phyloP scores from a whole-genome alignment of 2,329 filamentous ascomycete species.

The Acrocalymma vagum region DNA sequence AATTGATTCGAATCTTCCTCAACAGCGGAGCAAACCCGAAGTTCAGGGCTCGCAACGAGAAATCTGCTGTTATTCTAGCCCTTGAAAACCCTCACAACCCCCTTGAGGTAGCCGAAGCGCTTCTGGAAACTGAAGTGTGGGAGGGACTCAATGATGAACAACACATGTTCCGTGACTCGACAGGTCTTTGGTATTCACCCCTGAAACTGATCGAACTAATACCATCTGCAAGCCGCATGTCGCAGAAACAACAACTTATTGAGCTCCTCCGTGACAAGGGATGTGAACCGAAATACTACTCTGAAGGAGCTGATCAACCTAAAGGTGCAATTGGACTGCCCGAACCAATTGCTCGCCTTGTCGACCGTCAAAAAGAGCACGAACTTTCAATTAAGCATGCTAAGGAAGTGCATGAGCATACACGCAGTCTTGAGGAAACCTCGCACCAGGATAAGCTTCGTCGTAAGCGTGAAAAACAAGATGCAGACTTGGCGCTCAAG shows the following conservation, averaged over 20 bases:
- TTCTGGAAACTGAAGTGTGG: conserved; percentile 72
- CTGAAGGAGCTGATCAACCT: conserved; percentile 46
- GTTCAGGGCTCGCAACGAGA: conserved; percentile 63
- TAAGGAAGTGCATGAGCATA: conserved; percentile 35
- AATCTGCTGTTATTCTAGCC: conserved; percentile 67
- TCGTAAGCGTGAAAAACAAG: conserved; percentile 35
- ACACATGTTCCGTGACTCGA: conserved; percentile 53
- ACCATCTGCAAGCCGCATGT: conserved; percentile 25
- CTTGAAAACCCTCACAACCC: conserved; percentile 65
- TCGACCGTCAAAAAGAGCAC: conserved; percentile 42
- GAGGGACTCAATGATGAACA: conserved; percentile 69
- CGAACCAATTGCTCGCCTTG: conserved; percentile 32
- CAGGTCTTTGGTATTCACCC: conserved; percentile 68
- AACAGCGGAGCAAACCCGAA: conserved; percentile 64
- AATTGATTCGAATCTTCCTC: conserved; percentile 65
- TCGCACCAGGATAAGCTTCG: conserved; percentile 36
- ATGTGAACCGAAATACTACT: conserved; percentile 42
- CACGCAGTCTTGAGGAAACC: conserved; percentile 36
- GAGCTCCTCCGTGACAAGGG: conserved; percentile 44
- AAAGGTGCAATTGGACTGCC: conserved; percentile 46
- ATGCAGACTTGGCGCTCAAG: conserved; percentile 32
- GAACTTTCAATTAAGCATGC: conserved; percentile 35
- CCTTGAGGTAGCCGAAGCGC: conserved; percentile 62
- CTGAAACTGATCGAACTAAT: conserved; percentile 65
- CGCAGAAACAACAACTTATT: conserved; percentile 28